Base-by-base conservation (phyloP, 371 early-diverging fungal genomes). In the Basidiobolus meristosporus region DNA sequence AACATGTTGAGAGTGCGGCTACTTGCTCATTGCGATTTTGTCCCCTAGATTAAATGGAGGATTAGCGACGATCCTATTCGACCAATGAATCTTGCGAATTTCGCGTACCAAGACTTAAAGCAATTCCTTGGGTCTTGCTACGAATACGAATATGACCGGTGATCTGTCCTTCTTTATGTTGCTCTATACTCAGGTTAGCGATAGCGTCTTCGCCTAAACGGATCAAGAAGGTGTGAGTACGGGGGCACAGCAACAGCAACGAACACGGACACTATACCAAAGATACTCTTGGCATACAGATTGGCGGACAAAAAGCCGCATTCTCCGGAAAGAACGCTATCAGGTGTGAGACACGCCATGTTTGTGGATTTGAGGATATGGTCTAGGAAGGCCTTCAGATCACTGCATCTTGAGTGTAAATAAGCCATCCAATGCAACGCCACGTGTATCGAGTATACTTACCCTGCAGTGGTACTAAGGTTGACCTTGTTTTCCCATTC, bases 401-500 rank as follows among this genome's bases (percentile, higher is more conserved):
- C 84, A 31, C 80, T 82, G 42, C n/a, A n/a, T n/a, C n/a, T n/a
- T n/a, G n/a, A n/a, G n/a, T n/a, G n/a, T n/a, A 41, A 41, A 20
- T 31, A 9, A 31, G 39, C 32, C 33, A 36, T 29, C 10, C 2
- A 4, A 2, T 28, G 4, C 26, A 43, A 3, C 7, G 29, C 9
- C 3, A 45, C n/a, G 10, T 12, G 17, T 21, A 35, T 18, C 5
- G 12, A 3, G 10, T n/a, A 39, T 15, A 60, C 73, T 60, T 59
- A 77, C 75, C 73, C 74, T 43, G 84, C 74, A 39, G 76, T 82
- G 11, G 93, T 90, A 52, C 80, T 82, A 38, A 93, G 90, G 44
- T 84, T 86, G 50, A 97, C 88, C 72, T 93, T 93, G 70, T 97
- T 97, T 57, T 97, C 98, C 98, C 98, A 97, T 61, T 97, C 97